These are phyloP conservation scores for Prunus padus DNA, from an alignment of 306 rosid genomes.

Conservation along the genomic window DNA sequence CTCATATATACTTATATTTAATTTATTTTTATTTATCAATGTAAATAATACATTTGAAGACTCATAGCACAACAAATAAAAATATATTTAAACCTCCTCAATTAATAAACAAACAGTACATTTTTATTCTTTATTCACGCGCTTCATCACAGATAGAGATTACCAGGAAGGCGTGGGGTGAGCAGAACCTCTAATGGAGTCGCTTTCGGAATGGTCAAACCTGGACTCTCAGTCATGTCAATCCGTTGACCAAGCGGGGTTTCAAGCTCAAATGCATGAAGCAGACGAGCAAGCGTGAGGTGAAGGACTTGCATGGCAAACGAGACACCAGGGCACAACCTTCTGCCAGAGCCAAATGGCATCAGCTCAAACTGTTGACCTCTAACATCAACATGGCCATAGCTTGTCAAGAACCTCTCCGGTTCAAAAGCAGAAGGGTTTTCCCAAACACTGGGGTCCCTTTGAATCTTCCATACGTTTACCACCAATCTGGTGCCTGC, in stretches of 20 bases:
- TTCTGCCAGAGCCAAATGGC: conserved; percentile 59
- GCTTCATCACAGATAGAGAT: conserved; percentile 29
- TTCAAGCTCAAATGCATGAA: conserved; percentile 47
- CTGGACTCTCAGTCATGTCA: conserved; percentile 52
- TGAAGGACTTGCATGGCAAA: conserved; percentile 52
- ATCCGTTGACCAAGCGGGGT: conserved; percentile 29
- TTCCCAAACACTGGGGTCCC: conserved; percentile 55
- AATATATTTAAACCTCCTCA: not conserved
- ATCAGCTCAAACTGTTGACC: conserved; percentile 53
- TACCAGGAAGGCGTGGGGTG: conserved; percentile 43
- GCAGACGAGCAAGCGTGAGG: conserved; percentile 46
- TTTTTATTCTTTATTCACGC: not conserved
- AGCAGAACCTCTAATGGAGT: conserved; percentile 46
- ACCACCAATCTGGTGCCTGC: conserved; percentile 52
- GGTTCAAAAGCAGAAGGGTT: conserved; percentile 45
- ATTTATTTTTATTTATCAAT: too few species aligned
- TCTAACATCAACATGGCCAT: conserved; percentile 36
- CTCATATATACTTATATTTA: too few species aligned
- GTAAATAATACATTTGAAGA: not conserved
- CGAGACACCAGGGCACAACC: conserved; percentile 54
- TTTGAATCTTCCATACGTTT: conserved; percentile 56
- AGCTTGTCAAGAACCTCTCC: conserved; percentile 42
- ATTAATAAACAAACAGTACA: not conserved
- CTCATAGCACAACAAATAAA: not conserved
- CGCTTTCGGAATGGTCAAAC: conserved; percentile 50